Evolutionary conservation across 1,139 yeast species (phyloP).

Genomic region (Kodamaea arcana): DNA sequence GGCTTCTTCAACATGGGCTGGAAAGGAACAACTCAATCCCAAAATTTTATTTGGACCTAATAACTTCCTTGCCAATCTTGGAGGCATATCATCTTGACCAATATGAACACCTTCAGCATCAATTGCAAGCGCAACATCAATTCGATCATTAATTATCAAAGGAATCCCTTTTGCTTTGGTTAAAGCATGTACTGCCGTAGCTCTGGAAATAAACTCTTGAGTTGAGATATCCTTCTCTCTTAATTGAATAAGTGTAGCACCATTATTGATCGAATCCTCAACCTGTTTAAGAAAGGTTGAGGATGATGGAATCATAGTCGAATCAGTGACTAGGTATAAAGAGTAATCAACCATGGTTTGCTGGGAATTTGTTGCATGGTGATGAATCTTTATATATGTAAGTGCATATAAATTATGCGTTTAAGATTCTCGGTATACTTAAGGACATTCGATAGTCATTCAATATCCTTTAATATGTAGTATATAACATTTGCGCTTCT

Average conservation of each 20-base stretch:
- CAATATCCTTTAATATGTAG: no score
- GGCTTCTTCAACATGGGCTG: conserved; percentile 55
- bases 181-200: conserved; percentile 55
- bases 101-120: conserved; percentile 93
- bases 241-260: conserved; percentile 78
- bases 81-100: conserved; percentile 88
- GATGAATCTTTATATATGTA: conserved; percentile 1
- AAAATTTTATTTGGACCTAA: conserved; percentile 72
- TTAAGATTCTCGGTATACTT: background rate
- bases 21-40: conserved; percentile 71
- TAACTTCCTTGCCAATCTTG: conserved; percentile 52
- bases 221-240: conserved; percentile 79
- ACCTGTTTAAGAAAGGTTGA: conserved; percentile 60
- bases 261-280: conserved; percentile 57
- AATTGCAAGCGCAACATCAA: conserved; percentile 85
- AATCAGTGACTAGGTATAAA: conserved; percentile 77
- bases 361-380: background rate
- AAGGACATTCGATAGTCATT: no score
- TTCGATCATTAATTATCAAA: conserved; percentile 78
- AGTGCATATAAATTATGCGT: conserved; percentile 5
- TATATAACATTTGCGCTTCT: no score
- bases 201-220: conserved; percentile 59
- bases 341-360: conserved; percentile 50
- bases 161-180: conserved; percentile 65
- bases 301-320: conserved; percentile 67